Conservation (phyloP, 116 monocot genomes). For the Trichopus zeylanicus region DNA sequence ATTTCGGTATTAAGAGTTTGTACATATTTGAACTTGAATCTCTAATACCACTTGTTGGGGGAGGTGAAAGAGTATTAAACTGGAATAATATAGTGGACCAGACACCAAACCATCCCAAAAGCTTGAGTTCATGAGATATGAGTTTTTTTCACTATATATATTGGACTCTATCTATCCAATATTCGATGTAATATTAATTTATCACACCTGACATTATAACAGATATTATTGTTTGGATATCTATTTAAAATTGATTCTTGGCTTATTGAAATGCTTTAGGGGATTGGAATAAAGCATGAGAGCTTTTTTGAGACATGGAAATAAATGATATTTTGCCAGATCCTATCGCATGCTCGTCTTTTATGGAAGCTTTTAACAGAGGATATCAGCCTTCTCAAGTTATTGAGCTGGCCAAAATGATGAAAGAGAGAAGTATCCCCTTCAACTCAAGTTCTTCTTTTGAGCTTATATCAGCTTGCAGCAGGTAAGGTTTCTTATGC, state of each 20-base stretch:
- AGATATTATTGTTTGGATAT: not conserved
- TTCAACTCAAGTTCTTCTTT: constrained; percentile 59
- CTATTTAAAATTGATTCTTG: too few relatives aligned
- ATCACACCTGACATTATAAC: too few relatives aligned
- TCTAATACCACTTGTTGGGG: not conserved
- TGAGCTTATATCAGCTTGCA: constrained; percentile 81
- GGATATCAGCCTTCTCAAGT: constrained; percentile 59
- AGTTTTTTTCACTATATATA: too few relatives aligned
- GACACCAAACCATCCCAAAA: too few relatives aligned
- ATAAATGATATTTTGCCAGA: constrained; percentile 56
- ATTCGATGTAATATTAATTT: too few relatives aligned
- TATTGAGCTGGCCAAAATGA: constrained; percentile 66
- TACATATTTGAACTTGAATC: too few relatives aligned
- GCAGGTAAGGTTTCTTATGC: constrained; percentile 54
- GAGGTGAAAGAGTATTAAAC: too few relatives aligned
- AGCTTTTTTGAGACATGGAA: constrained; percentile 82
- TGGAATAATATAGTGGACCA: too few relatives aligned
- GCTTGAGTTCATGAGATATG: too few relatives aligned
- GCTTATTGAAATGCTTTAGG: constrained; percentile 26
- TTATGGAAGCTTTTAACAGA: constrained; percentile 76
- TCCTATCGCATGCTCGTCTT: constrained; percentile 68
- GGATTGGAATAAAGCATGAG: constrained; percentile 71
- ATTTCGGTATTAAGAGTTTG: too few relatives aligned
- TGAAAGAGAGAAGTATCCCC: constrained; percentile 57
- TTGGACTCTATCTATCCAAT: too few relatives aligned